Evolutionary conservation across 345 rosid genomes (phyloP).

Genomic region (Arabis alpina): DNA sequence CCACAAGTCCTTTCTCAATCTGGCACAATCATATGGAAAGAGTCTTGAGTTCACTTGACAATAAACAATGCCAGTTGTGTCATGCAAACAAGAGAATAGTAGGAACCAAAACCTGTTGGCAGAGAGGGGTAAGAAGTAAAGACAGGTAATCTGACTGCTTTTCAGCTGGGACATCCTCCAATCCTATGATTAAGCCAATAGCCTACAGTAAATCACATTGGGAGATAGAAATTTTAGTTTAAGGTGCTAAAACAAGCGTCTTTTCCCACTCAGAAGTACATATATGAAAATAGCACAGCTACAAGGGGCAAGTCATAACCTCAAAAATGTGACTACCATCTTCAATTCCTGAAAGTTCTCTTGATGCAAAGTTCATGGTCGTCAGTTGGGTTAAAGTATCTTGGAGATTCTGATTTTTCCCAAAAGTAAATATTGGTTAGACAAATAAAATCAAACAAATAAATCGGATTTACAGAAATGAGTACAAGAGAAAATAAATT

Average conservation of each 20-base stretch:
- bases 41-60: constrained; percentile 9
- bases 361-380: constrained; percentile 51
- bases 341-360: constrained; percentile 68
- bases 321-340: constrained; percentile 91
- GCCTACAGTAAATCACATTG: constrained; percentile 55
- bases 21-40: constrained; percentile 47
- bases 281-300: constrained; percentile 7
- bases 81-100: constrained; percentile 25
- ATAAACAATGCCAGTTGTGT: constrained; percentile 12
- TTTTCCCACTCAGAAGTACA: constrained; percentile 15
- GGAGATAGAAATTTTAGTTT: neutral
- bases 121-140: constrained; percentile 83
- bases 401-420: constrained; percentile 68
- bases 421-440: constrained; percentile 22
- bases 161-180: constrained; percentile 82
- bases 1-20: constrained; percentile 68
- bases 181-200: constrained; percentile 87
- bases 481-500: neutral
- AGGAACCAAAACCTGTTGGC: constrained; percentile 72
- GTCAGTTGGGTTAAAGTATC: constrained; percentile 76
- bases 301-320: constrained; percentile 50
- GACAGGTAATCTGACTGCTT: constrained; percentile 92
- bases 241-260: neutral
- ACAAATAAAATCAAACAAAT: constrained; percentile 11
- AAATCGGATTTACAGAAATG: neutral